These are phyloP conservation scores for Phytophthora europaea DNA, from an alignment of 352 stramenopile species.

Conservation along the genomic window DNA sequence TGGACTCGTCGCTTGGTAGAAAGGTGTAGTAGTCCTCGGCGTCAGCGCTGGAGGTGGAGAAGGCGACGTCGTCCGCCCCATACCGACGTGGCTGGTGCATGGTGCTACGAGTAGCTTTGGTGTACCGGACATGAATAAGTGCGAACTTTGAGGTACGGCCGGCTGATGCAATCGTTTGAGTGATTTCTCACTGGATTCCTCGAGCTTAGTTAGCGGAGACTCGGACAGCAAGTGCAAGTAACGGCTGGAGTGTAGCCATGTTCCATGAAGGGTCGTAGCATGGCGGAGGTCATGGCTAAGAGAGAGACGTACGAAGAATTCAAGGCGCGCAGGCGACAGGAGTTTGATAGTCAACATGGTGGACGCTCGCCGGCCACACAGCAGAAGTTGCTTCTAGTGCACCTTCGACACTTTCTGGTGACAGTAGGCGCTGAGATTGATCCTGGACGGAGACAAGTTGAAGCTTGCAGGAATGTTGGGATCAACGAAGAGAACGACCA, in stretches of 20 bases:
- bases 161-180: not conserved
- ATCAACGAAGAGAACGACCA: not conserved
- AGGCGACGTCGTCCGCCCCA: conserved; percentile 26
- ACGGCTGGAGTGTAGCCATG: conserved; percentile 34
- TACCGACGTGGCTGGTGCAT: conserved; percentile 23
- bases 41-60: conserved; percentile 34
- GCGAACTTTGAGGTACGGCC: not conserved
- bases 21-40: conserved; percentile 73
- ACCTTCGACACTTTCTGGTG: conserved; percentile 40
- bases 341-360: conserved; percentile 31
- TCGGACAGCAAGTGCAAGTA: conserved; percentile 1
- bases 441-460: conserved; percentile 4
- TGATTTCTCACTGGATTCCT: too few relatives aligned
- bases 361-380: conserved; percentile 6
- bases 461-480: not conserved
- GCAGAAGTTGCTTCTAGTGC: conserved; percentile 39
- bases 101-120: conserved; percentile 1
- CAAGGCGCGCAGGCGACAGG: conserved; percentile 20
- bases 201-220: not conserved
- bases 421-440: conserved; percentile 19
- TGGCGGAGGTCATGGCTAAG: conserved; percentile 19
- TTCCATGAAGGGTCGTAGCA: conserved; percentile 26
- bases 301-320: conserved; percentile 39
- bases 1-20: conserved; percentile 70
- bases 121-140: not conserved